These are phyloP conservation scores for Ormosia emarginata DNA, from an alignment of 306 rosid genomes.

Conservation along the genomic window DNA sequence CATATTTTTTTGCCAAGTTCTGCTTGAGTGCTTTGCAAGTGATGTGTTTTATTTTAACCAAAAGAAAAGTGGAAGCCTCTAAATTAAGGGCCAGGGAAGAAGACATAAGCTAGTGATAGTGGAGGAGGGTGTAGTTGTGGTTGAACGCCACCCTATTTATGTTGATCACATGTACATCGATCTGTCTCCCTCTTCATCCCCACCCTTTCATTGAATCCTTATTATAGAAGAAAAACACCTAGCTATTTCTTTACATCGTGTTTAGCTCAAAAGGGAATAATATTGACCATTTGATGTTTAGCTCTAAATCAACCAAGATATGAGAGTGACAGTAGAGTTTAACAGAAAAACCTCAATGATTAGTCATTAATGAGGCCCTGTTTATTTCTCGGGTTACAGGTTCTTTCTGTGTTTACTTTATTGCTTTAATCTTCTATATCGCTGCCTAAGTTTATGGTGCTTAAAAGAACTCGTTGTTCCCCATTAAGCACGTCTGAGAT, in stretches of 20 bases:
- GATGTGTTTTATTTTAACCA: neutral
- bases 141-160: constrained; percentile 24
- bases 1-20: neutral
- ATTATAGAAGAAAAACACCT: neutral
- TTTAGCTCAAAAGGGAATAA: constrained; percentile 6
- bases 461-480: neutral
- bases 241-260: neutral
- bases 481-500: neutral
- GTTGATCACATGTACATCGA: constrained; percentile 17
- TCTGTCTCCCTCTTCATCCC: neutral
- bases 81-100: neutral
- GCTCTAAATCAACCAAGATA: constrained; percentile 13
- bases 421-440: neutral
- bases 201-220: neutral
- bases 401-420: neutral
- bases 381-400: neutral
- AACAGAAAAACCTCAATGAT: constrained; percentile 20
- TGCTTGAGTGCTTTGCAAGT: neutral
- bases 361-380: constrained; percentile 16
- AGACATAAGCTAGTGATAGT: neutral
- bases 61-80: neutral
- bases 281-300: neutral
- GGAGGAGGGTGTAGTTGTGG: constrained; percentile 24
- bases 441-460: neutral
- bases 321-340: constrained; percentile 10